Base-by-base conservation (phyloP, 192 early-diverging fungal species). In the Linnemannia hyalina region DNA sequence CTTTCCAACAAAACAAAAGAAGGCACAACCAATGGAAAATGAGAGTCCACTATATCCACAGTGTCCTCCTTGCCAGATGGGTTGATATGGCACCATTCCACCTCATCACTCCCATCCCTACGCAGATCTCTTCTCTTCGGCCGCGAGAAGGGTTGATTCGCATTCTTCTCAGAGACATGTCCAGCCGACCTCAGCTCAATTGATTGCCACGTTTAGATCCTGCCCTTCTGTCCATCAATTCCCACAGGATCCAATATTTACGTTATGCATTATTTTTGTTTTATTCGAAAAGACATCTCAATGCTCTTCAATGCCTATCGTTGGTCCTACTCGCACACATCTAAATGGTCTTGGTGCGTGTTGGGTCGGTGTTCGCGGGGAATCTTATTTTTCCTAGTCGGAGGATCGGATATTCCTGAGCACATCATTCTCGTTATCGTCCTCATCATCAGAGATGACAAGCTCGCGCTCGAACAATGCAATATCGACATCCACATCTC, bases 401-500 rank as follows among this genome's bases (percentile, higher is more conserved):
- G 84, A 80, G 18, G 79, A 70, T 42, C 84, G 78, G 54, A 86
- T 77, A 73, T 81, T 86, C 76, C 80, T 86, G 70, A 90, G 65
- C 26, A 93, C 92, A 68, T 89, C 91, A 82, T 91, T 93, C 40
- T 90, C 93, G 18, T 93, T 90, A 2, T 95, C 94, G 22, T 92
- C 91, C 20, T 92, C 91, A 68, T 93, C 92, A 36, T 90, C 91
- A 16, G 89, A 87, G 10, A 88, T 77, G 32, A 89, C 84, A 23
- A 95, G 91, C 76, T 93, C 92, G 47, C 93, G 92, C 80, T 95
- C 94, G 84, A 96, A 97, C 49, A 90, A 78, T 68, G 94, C 91
- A 23, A 95, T 83, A 85, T 97, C 97, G 26, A 98, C 97, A 18
- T 94, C 91, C 38, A 95, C 95, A 88, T 98, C 97, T 38, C 94